Base-by-base conservation (phyloP, 2,329 filamentous ascomycete species). In the Drechslerella coelobrocha region DNA sequence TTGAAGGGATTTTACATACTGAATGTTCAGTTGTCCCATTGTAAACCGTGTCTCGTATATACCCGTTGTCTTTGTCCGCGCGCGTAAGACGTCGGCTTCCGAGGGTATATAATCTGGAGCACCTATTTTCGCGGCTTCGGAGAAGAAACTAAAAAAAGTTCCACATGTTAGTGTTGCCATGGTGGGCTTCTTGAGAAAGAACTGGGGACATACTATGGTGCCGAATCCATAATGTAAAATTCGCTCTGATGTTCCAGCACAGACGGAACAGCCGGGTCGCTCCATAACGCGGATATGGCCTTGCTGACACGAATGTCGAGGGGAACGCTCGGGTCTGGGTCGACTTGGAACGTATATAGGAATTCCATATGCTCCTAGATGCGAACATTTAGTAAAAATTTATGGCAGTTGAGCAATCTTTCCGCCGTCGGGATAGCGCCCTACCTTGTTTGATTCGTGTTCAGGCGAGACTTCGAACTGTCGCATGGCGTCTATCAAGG, bases 211-310 rank as follows among this genome's bases (percentile, higher is more conserved):
- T 84, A 99, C 93, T 99, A 99, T 82, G 92, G 92, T 56, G 94
- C 94, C 23, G 94, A 99, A 79, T 99, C 94, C 94, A 99, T 99
- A 66, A 99, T 83, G 78, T 99, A 99, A 79, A 99, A 99, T 80
- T 99, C 93, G 78, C 92, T 96, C 78, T 96, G 91, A 78, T 94
- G 91, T 77, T 96, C 91, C 84, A 97, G 88, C 37, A 97, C 85
- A 74, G 85, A 86, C 60, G 90, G 86, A 76, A 91, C 90, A 75
- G 89, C 89, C 6, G 90, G 88, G 77, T 99, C 94, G 75, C 88
- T 88, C 94, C 94, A 99, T 78, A 99, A 82, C 59, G 90, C 88
- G 74, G 89, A 86, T 37, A 97, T 88, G 14, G 94, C 94, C 63
- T 88, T 84, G 73, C 91, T 92, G 23, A 97, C 88, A 77, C 88